Evolutionary conservation across 2,329 filamentous ascomycete species (phyloP), one percentile per base, ranked within the genome.

Genomic region (Aspergillus carbonarius): DNA sequence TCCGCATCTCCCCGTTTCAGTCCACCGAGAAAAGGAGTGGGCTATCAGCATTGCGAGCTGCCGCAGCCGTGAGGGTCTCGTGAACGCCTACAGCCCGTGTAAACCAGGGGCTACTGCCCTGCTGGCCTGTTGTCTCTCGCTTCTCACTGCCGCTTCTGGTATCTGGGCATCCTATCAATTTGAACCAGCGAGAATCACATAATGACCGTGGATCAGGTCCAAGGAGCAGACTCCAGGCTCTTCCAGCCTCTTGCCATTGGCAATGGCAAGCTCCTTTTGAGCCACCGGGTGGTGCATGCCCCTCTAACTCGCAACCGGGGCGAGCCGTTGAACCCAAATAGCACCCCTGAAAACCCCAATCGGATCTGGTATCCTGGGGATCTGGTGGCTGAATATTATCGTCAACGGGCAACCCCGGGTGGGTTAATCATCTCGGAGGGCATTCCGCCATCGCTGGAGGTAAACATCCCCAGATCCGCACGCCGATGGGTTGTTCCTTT

Each of bases 291-390:
- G 23, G 73, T 82, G 46, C 68, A 81, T 63, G 80, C 82, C 1
- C 81, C 84, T 2, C 68, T 85, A 56, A 85, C 83, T 5, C 78
- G 83, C 17, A 81, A 81, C 63, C 78, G 83, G 25, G 80, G 81
- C 17, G 79, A 77, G 5, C 81, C 82, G 3, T 54, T 78, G 37
- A 76, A 75, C 10, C 61, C 72, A 12, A 65, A 71, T 7, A 80
- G 77, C 30, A 81, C 77, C 0, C 65, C 74, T 0, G 80, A 83
- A 62, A 77, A 71, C 58, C 79, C 77, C 46, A 82, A 79, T 67
- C 77, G 81, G 39, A 72, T 79, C 62, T 85, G 82, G 74, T 70
- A 80, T 15, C 78, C 78, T 1, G 75, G 74, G n/a, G 76, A 81
- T 51, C 62, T 77, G 25, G 66, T 75, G 40, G 69, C 70, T 27